A percentile compares a stretch with the other conserved stretches of the same genome.
These are phyloP conservation scores for Tetrapisispora taiwanensis DNA, from an alignment of 805 yeast species.

Conservation along the genomic window DNA sequence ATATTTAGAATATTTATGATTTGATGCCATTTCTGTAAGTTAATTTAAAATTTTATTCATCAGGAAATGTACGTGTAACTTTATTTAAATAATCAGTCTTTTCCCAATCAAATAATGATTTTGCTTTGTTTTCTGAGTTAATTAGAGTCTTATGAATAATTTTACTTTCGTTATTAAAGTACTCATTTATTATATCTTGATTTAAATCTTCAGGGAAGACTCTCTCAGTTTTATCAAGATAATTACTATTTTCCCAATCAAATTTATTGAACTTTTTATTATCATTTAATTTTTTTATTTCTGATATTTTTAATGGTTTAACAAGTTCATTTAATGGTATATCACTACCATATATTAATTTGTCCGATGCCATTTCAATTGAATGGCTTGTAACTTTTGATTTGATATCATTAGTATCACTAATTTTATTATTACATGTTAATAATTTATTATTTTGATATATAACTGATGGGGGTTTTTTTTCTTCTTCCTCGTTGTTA, in stretches of 20 bases:
- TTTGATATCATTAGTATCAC: not conserved
- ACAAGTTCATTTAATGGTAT: not conserved
- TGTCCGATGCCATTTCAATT: conserved; percentile 2
- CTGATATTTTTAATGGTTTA: not conserved
- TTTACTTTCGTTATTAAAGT: too few species aligned
- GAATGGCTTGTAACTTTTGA: not conserved
- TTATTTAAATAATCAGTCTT: conserved; percentile 7
- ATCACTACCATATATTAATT: conserved; percentile 1
- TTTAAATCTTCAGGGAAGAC: conserved; percentile 6
- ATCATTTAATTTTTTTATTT: not conserved
- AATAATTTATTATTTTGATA: not conserved
- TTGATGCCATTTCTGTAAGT: too few species aligned
- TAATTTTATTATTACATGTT: not conserved
- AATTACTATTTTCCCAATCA: conserved; percentile 16
- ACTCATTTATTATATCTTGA: too few species aligned
- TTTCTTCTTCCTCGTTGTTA: too few species aligned
- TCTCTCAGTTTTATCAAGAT: conserved; percentile 12
- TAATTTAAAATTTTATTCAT: too few species aligned
- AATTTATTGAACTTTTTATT: conserved; percentile 3
- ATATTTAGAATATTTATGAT: too few species aligned
- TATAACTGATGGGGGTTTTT: not conserved
- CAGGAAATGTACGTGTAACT: conserved; percentile 11
- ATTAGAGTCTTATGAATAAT: too few species aligned
- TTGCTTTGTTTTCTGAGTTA: not conserved
- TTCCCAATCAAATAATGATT: conserved; percentile 17